phyloP scores from a whole-genome alignment of 108 stramenopile genomes.

The Heterococcus sp. region DNA sequence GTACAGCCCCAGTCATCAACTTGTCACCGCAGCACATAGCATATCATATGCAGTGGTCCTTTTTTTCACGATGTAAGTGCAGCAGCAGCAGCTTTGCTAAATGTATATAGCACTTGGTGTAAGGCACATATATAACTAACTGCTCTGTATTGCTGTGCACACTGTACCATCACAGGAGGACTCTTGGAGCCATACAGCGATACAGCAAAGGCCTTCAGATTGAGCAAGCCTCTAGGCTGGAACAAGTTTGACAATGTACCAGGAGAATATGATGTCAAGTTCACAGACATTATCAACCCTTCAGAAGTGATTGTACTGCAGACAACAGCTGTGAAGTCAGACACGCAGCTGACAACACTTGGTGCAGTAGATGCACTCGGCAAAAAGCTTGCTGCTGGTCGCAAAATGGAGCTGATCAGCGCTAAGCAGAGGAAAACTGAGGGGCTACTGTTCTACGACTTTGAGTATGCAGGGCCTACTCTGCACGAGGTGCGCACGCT shows the following conservation, averaged over 20 bases:
- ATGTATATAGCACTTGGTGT: no score
- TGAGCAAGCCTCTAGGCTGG: slow-evolving; percentile 27
- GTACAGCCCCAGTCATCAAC: no score
- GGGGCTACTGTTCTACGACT: slow-evolving; percentile 38
- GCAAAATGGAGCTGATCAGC: slow-evolving; percentile 1
- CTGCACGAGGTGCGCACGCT: slow-evolving; percentile 29
- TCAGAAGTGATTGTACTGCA: slow-evolving; percentile 17
- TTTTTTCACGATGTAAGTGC: no score
- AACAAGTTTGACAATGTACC: slow-evolving; percentile 16
- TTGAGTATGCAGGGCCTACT: slow-evolving; percentile 12
- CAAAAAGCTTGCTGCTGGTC: slow-evolving; percentile 23
- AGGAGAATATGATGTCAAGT: slow-evolving; percentile 41
- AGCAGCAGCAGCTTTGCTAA: no score
- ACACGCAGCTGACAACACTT: slow-evolving; percentile 21
- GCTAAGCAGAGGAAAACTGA: slow-evolving; percentile 18
- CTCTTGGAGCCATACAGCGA: background rate
- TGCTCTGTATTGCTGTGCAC: no score
- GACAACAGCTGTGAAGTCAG: slow-evolving; percentile 44
- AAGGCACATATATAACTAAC: no score
- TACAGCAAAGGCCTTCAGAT: background rate
- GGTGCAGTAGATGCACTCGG: slow-evolving; percentile 5
- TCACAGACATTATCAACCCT: slow-evolving; percentile 34
- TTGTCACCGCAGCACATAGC: no score
- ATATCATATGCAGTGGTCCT: no score
- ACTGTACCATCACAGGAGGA: no score